Base-by-base conservation (phyloP, 805 yeast species). In the Candida corydali region DNA sequence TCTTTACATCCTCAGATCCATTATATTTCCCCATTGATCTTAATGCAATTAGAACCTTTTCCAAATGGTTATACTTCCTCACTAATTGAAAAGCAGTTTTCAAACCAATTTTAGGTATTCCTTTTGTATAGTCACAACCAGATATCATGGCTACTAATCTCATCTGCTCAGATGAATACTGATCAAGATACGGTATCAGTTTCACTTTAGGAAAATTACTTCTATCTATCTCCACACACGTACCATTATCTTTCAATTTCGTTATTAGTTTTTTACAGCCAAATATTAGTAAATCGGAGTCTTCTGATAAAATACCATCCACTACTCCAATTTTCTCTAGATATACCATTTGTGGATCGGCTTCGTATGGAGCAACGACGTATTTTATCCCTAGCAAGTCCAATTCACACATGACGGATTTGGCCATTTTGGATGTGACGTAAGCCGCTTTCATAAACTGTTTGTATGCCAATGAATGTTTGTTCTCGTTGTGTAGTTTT, bases 281-380 rank as follows among this genome's bases (percentile, higher is more conserved):
- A 65, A 91, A 93, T 1, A 93, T 72, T 16, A 93, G 64, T 45
- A 93, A 67, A 62, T 93, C 99, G 0, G 97, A 88, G 55, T 93
- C 99, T 53, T 93, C 99, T 28, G 95, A 82, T 7, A 93, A 69
- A 4, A 93, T 85, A 0, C 91, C 98, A 43, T 87, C 82, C 5
- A 87, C 91, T 1, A 78, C 36, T 0, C 91, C 91, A 0, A 61
- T 45, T 40, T 77, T 75, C 54, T 91, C 98, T 29, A 93, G 69
- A 50, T 80, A 87, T 8, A 89, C 98, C 83, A 93, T 77, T 57
- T 93, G 98, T 1, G 98, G 83, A 57, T 93, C 99, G 0, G 98
- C 98, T 61, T 93, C 99, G 55, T 87, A 93, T 0, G 99, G 99
- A 0, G 99, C 98, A 7, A 93, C 98, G 6, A 93, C 75, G 50